phyloP scores from a whole-genome alignment of 441 rosid species.

The Gossypium laxum region DNA sequence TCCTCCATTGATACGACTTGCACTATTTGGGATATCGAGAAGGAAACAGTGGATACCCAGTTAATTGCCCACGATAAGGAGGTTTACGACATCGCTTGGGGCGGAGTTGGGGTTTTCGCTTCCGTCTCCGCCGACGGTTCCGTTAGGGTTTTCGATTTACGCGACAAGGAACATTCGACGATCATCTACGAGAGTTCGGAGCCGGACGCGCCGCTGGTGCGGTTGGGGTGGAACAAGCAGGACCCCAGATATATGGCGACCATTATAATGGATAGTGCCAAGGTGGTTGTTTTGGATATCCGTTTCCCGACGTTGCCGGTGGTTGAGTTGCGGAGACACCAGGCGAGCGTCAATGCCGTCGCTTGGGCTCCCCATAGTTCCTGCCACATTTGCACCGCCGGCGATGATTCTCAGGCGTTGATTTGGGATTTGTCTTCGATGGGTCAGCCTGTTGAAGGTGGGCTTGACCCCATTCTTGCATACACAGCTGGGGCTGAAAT shows the following conservation, averaged over 20 bases:
- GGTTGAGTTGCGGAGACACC: slow-evolving; percentile 82
- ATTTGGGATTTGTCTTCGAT: slow-evolving; percentile 88
- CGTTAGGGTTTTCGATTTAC: background rate
- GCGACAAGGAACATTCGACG: background rate
- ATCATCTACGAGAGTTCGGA: slow-evolving; percentile 19
- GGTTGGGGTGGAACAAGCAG: slow-evolving; percentile 93
- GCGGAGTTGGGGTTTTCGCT: background rate
- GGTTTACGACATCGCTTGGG: background rate
- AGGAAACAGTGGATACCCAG: slow-evolving; percentile 79
- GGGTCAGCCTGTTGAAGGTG: slow-evolving; percentile 87
- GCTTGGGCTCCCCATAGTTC: slow-evolving; percentile 99
- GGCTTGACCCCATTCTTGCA: slow-evolving; percentile 81
- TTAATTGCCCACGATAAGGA: slow-evolving; percentile 45
- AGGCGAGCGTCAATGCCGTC: slow-evolving; percentile 70
- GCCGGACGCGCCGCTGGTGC: slow-evolving; percentile 75
- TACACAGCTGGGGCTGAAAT: slow-evolving; percentile 86
- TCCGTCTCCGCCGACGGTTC: background rate
- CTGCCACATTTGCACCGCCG: slow-evolving; percentile 83
- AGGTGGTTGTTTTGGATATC: slow-evolving; percentile 84
- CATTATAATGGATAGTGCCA: slow-evolving; percentile 81
- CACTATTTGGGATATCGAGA: slow-evolving; percentile 86
- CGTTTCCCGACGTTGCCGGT: slow-evolving; percentile 79
- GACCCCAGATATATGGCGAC: slow-evolving; percentile 95
- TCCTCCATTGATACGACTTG: slow-evolving; percentile 84
- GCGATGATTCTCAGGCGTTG: slow-evolving; percentile 85